These are phyloP conservation scores for Solanum virginianum DNA, from an alignment of 257 asterid genomes.

Conservation along the genomic window DNA sequence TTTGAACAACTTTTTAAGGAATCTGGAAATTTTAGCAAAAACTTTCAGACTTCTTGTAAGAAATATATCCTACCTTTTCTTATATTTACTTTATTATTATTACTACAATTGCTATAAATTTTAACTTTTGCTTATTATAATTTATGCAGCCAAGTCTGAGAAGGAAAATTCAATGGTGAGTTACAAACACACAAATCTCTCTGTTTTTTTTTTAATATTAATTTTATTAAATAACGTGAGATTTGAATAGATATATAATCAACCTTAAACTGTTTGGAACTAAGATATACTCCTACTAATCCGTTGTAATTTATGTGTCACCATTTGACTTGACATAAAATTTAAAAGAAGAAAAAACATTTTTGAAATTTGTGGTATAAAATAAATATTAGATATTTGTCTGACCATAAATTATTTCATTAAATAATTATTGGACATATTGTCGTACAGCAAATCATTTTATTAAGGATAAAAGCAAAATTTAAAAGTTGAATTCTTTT, in stretches of 20 bases:
- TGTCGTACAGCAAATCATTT: not conserved
- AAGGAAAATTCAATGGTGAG: slow-evolving; percentile 26
- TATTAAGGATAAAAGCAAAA: not conserved
- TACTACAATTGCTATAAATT: not conserved
- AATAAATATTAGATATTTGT: not conserved
- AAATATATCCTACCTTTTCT: not conserved
- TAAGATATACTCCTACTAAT: fast-evolving
- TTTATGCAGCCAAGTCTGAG: slow-evolving; percentile 13
- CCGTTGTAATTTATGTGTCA: not conserved
- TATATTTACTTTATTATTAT: not conserved
- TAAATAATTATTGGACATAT: not conserved
- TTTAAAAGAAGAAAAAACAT: no score
- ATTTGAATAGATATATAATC: not conserved
- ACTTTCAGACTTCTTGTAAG: slow-evolving; percentile 29
- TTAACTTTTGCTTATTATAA: not conserved
- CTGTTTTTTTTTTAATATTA: not conserved
- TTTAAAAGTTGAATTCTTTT: not conserved
- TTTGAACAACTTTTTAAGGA: slow-evolving; percentile 46
- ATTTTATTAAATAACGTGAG: not conserved
- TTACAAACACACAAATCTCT: not conserved
- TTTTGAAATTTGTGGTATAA: no score
- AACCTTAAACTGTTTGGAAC: not conserved
- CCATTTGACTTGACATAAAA: not conserved
- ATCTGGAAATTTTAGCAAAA: slow-evolving; percentile 46
- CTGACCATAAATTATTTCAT: not conserved